These are phyloP conservation scores for Phytophthora ramorum DNA, from an alignment of 352 stramenopile species.

Conservation along the genomic window DNA sequence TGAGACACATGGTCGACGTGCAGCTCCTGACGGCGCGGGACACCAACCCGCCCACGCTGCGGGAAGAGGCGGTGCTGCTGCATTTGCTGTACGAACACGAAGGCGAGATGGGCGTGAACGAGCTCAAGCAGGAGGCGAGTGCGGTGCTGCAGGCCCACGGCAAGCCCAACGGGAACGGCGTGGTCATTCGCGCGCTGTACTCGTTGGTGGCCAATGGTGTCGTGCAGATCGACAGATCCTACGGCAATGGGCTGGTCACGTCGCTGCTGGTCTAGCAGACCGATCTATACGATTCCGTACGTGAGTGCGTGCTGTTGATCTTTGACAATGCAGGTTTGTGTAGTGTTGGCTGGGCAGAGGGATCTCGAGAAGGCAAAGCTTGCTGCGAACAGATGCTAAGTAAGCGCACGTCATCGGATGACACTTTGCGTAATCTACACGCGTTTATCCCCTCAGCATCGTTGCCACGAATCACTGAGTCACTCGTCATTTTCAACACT, in stretches of 20 bases:
- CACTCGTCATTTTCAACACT: background rate
- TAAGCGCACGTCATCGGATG: background rate
- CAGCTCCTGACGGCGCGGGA: constrained; percentile 56
- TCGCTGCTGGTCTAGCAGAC: constrained; percentile 61
- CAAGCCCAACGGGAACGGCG: constrained; percentile 49
- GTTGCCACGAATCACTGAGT: too few species aligned
- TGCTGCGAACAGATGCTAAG: too few species aligned
- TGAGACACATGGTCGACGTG: constrained; percentile 75
- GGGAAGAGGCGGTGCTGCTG: constrained; percentile 66
- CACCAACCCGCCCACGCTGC: constrained; percentile 52
- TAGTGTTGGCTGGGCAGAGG: too few species aligned
- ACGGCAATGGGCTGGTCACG: constrained; percentile 69
- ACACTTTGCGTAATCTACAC: background rate
- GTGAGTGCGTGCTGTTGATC: background rate
- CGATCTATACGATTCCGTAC: background rate
- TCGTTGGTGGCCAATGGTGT: constrained; percentile 72
- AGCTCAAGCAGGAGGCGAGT: constrained; percentile 63
- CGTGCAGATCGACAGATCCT: constrained; percentile 75
- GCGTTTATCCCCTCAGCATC: background rate
- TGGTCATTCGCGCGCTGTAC: constrained; percentile 68
- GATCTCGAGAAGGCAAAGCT: too few species aligned
- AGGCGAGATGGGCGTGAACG: constrained; percentile 70
- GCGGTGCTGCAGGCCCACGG: constrained; percentile 49
- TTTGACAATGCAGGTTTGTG: too few species aligned
- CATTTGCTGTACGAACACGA: constrained; percentile 67